Evolutionary conservation across 2,329 filamentous ascomycete species (phyloP).

Genomic region (Nemania serpens): DNA sequence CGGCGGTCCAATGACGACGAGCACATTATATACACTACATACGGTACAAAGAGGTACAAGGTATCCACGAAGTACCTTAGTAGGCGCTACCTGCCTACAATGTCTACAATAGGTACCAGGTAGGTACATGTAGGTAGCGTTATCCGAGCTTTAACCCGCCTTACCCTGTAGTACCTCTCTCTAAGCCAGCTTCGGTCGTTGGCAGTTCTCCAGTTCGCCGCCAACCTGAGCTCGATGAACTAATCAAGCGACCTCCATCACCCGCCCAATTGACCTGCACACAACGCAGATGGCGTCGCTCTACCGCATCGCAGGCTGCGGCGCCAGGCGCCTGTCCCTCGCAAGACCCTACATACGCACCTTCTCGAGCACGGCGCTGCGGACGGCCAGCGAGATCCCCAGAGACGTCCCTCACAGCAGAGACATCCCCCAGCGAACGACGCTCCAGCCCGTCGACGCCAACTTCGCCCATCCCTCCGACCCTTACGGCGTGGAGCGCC

Average conservation of each 20-base stretch:
- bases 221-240: constrained; percentile 27
- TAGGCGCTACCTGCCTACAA: no score
- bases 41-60: no score
- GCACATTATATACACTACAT: no score
- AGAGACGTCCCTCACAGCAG: constrained; percentile 47
- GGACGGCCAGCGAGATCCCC: constrained; percentile 59
- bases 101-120: no score
- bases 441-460: constrained; percentile 67
- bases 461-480: constrained; percentile 61
- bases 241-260: constrained; percentile 22
- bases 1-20: no score
- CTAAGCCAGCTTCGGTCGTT: no score
- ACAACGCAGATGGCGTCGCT: constrained; percentile 67
- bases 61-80: no score
- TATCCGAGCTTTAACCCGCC: not conserved
- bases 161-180: not conserved
- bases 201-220: constrained; percentile 20
- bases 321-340: constrained; percentile 66
- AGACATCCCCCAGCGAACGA: constrained; percentile 61
- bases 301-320: constrained; percentile 72
- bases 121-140: not conserved
- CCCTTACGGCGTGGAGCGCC: constrained; percentile 52
- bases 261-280: constrained; percentile 41
- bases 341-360: constrained; percentile 48
- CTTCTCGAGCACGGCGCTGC: constrained; percentile 68